Evolutionary conservation across 1,284 basidiomycete species (phyloP), one percentile per base, ranked within the genome.

Genomic region (Inonotus hispidus): DNA sequence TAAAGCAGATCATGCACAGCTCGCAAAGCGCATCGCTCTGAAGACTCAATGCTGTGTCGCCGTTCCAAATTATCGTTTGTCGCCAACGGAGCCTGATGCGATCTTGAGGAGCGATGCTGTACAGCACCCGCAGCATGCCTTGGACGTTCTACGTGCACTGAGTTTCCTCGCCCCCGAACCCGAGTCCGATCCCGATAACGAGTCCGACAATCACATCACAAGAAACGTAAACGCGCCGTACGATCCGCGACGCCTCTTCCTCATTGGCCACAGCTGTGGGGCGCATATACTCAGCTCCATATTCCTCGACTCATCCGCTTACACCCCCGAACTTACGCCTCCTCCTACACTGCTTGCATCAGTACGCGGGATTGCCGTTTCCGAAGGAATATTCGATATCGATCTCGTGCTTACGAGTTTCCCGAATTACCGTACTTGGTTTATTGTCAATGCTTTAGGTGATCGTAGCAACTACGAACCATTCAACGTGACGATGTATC

Each of bases 221-320:
- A 41, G 29, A 19, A 25, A n/a, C 13, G 14, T 47, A 19, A 23
- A 56, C 27, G 55, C 23, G 64, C 52, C 67, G 16, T 81, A 78
- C 66, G 78, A 84, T 67, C 69, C 74, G 25, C 60, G 68, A 37
- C 65, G 66, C 32, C 68, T 92, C 56, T 81, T 82, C 71, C 75
- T 90, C 49, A 74, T 91, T 45, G 89, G 88, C 16, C 90, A 92
- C 71, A 90, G 87, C 72, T 91, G 88, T 71, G 78, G 84, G 63
- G 87, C 90, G 2, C 90, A 92, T 71, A 92, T 92, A 77, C 73
- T 92, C n/a, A 71, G 81, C 38, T 82, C 83, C 56, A 81, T 92
- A 37, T 79, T 90, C 69, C 76, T 92, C 62, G 76, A 82, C 67
- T 81, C 85, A 10, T 73, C 77, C 6, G 60, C 68, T 1, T 64